A percentile compares a stretch with the other conserved stretches of the same genome.
Evolutionary conservation across 2,329 filamentous ascomycete species (phyloP).

Genomic region (Dactylellina haptotyla): DNA sequence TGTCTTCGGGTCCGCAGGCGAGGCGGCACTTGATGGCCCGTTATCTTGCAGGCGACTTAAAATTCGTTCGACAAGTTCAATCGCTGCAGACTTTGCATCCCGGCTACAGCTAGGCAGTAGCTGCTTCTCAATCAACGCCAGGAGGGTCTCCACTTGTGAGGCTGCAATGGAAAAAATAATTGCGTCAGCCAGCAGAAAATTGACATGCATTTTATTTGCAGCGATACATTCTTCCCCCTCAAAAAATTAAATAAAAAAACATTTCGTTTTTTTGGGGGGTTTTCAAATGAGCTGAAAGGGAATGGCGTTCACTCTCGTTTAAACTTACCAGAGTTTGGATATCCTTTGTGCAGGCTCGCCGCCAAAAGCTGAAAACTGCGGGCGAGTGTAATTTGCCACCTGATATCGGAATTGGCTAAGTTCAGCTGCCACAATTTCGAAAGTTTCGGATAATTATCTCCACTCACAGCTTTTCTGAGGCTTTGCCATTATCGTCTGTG

Average conservation of each 20-base stretch:
- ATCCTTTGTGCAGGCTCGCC: slow-evolving; percentile 39
- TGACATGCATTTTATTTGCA: slow-evolving; percentile 6
- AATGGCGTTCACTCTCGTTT: slow-evolving; percentile 28
- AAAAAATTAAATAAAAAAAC: neutral
- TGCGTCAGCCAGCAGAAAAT: slow-evolving; percentile 48
- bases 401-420: slow-evolving; percentile 37
- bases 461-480: slow-evolving; percentile 60
- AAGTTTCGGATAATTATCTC: slow-evolving; percentile 42
- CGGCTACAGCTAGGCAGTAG: slow-evolving; percentile 53
- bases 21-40: slow-evolving; percentile 51
- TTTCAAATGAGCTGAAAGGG: slow-evolving; percentile 39
- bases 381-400: slow-evolving; percentile 56
- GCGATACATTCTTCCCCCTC: neutral
- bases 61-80: slow-evolving; percentile 51
- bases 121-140: slow-evolving; percentile 49
- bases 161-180: slow-evolving; percentile 29
- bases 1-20: slow-evolving; percentile 54
- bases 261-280: neutral
- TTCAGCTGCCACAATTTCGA: slow-evolving; percentile 42
- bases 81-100: slow-evolving; percentile 46
- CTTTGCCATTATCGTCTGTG: slow-evolving; percentile 67
- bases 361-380: slow-evolving; percentile 56
- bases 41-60: slow-evolving; percentile 53
- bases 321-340: slow-evolving; percentile 52
- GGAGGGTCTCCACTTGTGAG: slow-evolving; percentile 49